Conservation (phyloP, 345 rosid genomes). For the Cardamine occulta region DNA sequence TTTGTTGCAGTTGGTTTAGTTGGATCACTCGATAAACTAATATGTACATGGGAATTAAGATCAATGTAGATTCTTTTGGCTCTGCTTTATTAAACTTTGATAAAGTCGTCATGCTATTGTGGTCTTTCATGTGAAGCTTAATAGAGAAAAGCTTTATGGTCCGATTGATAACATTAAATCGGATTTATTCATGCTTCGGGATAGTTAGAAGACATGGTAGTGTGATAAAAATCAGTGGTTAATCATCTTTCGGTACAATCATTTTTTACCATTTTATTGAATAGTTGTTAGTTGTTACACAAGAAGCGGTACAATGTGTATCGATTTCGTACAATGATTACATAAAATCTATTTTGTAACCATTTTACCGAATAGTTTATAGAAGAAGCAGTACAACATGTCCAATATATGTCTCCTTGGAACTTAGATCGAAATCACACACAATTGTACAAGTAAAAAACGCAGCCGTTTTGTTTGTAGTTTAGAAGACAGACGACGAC, state of each 20-base stretch:
- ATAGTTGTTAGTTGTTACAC: no score
- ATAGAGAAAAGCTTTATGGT: neutral
- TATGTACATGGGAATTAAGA: constrained; percentile 36
- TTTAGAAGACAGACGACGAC: neutral
- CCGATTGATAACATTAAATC: neutral
- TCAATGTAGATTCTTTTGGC: constrained; percentile 35
- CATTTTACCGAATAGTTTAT: neutral
- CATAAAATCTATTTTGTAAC: neutral
- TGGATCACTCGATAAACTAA: constrained; percentile 10
- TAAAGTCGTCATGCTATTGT: neutral
- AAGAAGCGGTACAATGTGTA: no score
- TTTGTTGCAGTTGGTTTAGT: constrained; percentile 23
- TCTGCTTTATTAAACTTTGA: constrained; percentile 2
- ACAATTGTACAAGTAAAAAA: neutral
- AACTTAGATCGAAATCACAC: neutral
- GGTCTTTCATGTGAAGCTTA: neutral
- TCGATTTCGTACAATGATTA: no score
- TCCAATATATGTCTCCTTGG: neutral
- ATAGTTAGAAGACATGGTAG: neutral
- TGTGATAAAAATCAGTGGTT: neutral
- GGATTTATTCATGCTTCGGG: neutral
- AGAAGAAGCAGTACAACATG: neutral
- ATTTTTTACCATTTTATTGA: neutral
- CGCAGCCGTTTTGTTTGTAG: constrained; percentile 11
- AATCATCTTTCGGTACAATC: neutral